Evolutionary conservation across 305 asterid genomes (phyloP), one percentile per base, ranked within the genome.

Genomic region (Fraxinus floribunda): DNA sequence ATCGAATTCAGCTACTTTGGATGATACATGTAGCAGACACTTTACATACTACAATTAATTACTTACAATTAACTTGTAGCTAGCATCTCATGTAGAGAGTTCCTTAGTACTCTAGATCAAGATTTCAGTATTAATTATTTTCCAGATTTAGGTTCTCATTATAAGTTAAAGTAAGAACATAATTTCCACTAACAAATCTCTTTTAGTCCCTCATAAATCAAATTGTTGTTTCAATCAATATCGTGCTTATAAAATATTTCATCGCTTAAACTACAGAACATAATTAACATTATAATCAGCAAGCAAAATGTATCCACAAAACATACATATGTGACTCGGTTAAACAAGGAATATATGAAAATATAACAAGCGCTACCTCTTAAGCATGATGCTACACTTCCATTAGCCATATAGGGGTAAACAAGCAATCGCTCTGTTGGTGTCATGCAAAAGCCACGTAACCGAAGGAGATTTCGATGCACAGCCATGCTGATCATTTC

Each of bases 401-500:
- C 95, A 83, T 91, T 90, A 83, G 87, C 95, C 95, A 91, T 91
- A 71, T 85, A 91, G 55, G 95, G 95, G 89, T 91, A 91, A 86
- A 89, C 94, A 29, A 91, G 95, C 83, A 91, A 81, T 78, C 93
- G 86, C 83, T 91, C 95, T 20, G 93, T 91, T 74, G 93, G 95
- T 0, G 95, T 90, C 95, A 90, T 91, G 81, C 95, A 91, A 82
- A 91, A 91, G 77, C 95, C 95, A 71, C 91, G 91, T 84, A 91
- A 83, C 41, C 93, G 89, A 62, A 91, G 95, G 79, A 91, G 86
- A 85, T 91, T 91, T 39, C 93, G 90, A 82, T 91, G 95, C 75
- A 91, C 93, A 11, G 95, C 95, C 95, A 91, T 90, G 91, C 95
- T 91, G 80, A 91, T 91, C 93, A 91, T 91, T 84, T 91, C 95